A percentile compares a stretch with the other conserved stretches of the same genome.
Evolutionary conservation across 164 flowering plant species (phyloP).

Genomic region (Umbilicus rupestris): DNA sequence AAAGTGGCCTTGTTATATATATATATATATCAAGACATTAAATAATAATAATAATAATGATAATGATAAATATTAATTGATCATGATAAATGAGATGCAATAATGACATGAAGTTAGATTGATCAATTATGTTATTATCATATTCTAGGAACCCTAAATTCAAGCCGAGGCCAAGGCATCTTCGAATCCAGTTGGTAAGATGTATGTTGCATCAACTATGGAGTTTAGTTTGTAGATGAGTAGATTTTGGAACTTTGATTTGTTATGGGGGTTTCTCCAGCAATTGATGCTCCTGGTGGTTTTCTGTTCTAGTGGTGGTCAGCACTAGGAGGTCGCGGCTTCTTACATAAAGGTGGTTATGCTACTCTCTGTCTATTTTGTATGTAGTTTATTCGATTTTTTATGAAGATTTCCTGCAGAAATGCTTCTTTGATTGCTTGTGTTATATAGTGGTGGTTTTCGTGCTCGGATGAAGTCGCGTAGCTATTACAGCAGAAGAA

Average conservation of each 20-base stretch:
- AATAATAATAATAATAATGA: too few relatives aligned
- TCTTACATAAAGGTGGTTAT: constrained; percentile 58
- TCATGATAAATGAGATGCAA: too few relatives aligned
- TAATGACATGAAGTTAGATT: too few relatives aligned
- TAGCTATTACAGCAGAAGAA: background rate
- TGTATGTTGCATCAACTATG: background rate
- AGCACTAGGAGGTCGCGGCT: constrained; percentile 68
- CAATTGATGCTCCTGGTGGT: constrained; percentile 77
- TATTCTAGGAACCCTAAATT: constrained; percentile 7
- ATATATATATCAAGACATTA: too few relatives aligned
- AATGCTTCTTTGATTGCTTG: too few relatives aligned
- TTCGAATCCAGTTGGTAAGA: constrained; percentile 67
- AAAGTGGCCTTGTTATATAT: too few relatives aligned
- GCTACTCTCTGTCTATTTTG: background rate
- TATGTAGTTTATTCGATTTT: background rate
- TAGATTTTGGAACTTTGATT: background rate
- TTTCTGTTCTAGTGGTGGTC: constrained; percentile 79
- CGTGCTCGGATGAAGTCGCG: background rate
- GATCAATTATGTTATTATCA: too few relatives aligned
- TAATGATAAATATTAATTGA: too few relatives aligned
- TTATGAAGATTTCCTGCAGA: too few relatives aligned
- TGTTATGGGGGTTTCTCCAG: constrained; percentile 21
- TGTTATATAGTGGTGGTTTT: background rate
- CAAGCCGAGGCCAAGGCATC: constrained; percentile 76
- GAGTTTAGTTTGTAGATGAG: background rate